Evolutionary conservation across 495 filamentous ascomycete genomes (phyloP).

Genomic region (Pseudoneurospora amorphoporcata): DNA sequence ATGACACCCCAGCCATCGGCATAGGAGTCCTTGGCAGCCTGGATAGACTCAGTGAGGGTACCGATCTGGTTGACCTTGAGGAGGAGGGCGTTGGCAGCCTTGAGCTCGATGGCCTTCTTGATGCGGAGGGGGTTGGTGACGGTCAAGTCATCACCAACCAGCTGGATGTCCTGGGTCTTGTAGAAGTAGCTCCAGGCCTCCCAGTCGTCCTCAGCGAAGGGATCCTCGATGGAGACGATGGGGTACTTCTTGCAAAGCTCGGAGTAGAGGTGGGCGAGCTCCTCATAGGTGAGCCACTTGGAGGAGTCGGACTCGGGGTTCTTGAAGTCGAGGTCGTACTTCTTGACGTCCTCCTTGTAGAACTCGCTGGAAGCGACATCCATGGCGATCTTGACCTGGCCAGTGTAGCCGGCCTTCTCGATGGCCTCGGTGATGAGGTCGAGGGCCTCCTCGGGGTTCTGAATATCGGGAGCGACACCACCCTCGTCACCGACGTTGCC

Average conservation of each 20-base stretch:
- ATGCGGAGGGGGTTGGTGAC: slow-evolving; percentile 98
- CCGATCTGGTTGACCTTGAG: slow-evolving; percentile 99
- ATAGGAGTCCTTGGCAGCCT: slow-evolving; percentile 98
- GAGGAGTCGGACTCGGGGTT: slow-evolving; percentile 83
- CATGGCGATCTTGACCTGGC: slow-evolving; percentile 95
- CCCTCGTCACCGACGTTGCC: slow-evolving; percentile 99
- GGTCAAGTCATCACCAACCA: slow-evolving; percentile 85
- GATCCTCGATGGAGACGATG: slow-evolving; percentile 73
- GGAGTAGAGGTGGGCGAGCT: slow-evolving; percentile 91
- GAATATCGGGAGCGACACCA: slow-evolving; percentile 98
- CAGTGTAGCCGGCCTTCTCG: slow-evolving; percentile 88
- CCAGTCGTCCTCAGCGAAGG: slow-evolving; percentile 68
- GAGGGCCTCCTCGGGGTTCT: slow-evolving; percentile 91
- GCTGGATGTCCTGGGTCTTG: slow-evolving; percentile 97
- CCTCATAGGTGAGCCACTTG: slow-evolving; percentile 99
- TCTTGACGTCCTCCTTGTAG: slow-evolving; percentile 95
- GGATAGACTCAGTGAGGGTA: slow-evolving; percentile 96
- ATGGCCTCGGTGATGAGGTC: slow-evolving; percentile 94
- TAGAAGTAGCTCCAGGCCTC: slow-evolving; percentile 99
- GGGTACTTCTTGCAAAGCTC: slow-evolving; percentile 86
- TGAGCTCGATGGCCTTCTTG: slow-evolving; percentile 98
- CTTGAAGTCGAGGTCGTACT: slow-evolving; percentile 99
- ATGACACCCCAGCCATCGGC: slow-evolving; percentile 97
- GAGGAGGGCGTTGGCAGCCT: slow-evolving; percentile 94
- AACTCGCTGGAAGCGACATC: slow-evolving; percentile 98